A percentile compares a stretch with the other conserved stretches of the same genome.
Conservation (phyloP, 345 rosid species). For the Rubroshorea leprosula region DNA sequence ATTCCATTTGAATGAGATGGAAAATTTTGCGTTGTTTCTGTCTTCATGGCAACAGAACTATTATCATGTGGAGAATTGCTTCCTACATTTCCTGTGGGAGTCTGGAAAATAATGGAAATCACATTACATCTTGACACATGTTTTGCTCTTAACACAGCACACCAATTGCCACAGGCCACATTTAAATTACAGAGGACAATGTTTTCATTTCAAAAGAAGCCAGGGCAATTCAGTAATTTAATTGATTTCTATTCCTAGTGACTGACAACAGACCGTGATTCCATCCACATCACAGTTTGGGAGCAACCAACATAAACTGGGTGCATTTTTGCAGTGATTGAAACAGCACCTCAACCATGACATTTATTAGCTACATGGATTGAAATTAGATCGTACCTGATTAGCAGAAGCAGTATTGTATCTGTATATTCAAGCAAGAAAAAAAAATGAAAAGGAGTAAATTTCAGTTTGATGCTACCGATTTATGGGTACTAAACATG, state of each 20-base stretch:
- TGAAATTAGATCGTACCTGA: slow-evolving; percentile 35
- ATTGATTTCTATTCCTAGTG: too few relatives aligned
- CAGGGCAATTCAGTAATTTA: too few relatives aligned
- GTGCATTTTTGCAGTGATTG: not conserved
- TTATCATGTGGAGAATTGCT: slow-evolving; percentile 54
- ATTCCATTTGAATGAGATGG: slow-evolving; percentile 33
- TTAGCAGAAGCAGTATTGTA: slow-evolving; percentile 48
- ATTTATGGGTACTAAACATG: slow-evolving; percentile 8
- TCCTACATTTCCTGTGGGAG: slow-evolving; percentile 40
- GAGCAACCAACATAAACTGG: not conserved
- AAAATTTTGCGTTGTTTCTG: slow-evolving; percentile 25
- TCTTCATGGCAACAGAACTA: slow-evolving; percentile 40
- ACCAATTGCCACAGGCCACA: not conserved
- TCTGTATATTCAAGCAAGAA: slow-evolving; percentile 30
- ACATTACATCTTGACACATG: slow-evolving; percentile 18
- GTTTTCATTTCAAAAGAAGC: too few relatives aligned
- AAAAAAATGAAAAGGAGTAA: not conserved
- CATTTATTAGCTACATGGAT: not conserved
- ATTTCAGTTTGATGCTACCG: slow-evolving; percentile 7
- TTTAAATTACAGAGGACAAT: too few relatives aligned
- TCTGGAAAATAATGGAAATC: slow-evolving; percentile 29
- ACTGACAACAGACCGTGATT: not conserved
- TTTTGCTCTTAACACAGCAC: not conserved
- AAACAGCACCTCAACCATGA: not conserved
- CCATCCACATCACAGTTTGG: slow-evolving; percentile 4